These are phyloP conservation scores for Puya raimondii DNA, from an alignment of 176 grass and related monocot genomes.

Conservation along the genomic window DNA sequence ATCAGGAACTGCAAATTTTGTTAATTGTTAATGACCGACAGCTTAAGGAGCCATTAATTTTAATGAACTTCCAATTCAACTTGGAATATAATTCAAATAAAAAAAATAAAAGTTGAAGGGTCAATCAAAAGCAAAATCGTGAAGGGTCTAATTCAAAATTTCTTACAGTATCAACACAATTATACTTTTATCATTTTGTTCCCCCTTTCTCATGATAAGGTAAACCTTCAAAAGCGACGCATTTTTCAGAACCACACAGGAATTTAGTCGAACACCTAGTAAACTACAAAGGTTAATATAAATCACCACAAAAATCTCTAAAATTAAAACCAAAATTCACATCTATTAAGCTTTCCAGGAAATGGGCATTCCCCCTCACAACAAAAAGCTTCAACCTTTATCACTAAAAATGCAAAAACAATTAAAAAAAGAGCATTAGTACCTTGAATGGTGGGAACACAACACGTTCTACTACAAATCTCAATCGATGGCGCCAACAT, in stretches of 20 bases:
- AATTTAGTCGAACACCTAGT: constrained; percentile 6
- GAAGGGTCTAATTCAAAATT: too few relatives aligned
- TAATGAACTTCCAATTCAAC: too few relatives aligned
- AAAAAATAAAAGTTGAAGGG: too few relatives aligned
- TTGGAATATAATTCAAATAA: too few relatives aligned
- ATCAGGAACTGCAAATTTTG: too few relatives aligned
- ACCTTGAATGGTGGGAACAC: constrained; percentile 7
- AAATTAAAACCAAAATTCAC: not conserved
- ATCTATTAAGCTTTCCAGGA: not conserved
- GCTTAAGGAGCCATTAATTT: not conserved
- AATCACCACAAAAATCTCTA: not conserved
- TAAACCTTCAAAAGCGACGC: not conserved
- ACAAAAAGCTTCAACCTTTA: not conserved
- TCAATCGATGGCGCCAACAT: not conserved
- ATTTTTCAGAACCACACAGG: not conserved
- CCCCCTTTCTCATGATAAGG: not conserved
- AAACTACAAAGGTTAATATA: not conserved
- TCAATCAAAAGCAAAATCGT: not conserved
- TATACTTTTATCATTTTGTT: too few relatives aligned
- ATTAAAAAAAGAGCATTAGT: not conserved
- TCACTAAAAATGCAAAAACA: not conserved
- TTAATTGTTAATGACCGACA: too few relatives aligned
- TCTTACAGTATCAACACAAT: not conserved
- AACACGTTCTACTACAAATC: not conserved
- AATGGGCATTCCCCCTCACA: not conserved